Conservation (phyloP, 768 basidiomycete genomes). For the Lactifluus rugatus region DNA sequence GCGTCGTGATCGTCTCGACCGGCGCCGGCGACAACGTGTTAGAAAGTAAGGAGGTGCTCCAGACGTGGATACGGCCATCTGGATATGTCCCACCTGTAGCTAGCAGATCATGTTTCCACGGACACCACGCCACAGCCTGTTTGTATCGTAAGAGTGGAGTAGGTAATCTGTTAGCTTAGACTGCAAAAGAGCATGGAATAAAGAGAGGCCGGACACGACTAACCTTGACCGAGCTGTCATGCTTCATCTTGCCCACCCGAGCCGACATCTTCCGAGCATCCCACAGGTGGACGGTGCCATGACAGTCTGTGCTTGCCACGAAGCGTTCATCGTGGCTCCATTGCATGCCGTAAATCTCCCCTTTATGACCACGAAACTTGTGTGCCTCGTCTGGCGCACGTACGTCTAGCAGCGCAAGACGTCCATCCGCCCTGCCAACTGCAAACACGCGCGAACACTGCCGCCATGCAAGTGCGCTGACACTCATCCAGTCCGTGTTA, state of each 20-base stretch:
- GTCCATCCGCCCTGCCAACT: conserved; percentile 32
- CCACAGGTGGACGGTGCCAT: conserved; percentile 36
- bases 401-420: conserved; percentile 31
- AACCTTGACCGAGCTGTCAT: conserved; percentile 38
- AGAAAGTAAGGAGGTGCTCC: conserved; percentile 39
- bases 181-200: background rate
- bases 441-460: conserved; percentile 28
- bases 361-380: conserved; percentile 26
- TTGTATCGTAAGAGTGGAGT: background rate
- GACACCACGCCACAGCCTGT: conserved; percentile 67
- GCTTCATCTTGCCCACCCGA: conserved; percentile 33
- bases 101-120: conserved; percentile 58
- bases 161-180: conserved; percentile 1
- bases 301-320: conserved; percentile 34
- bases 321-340: conserved; percentile 33
- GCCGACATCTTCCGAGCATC: conserved; percentile 30
- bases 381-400: conserved; percentile 26
- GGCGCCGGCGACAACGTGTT: conserved; percentile 36
- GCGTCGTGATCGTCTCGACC: conserved; percentile 33
- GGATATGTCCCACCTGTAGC: conserved; percentile 59
- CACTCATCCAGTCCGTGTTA: conserved; percentile 26
- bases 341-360: conserved; percentile 33
- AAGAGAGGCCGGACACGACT: background rate
- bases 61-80: conserved; percentile 49
- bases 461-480: conserved; percentile 35